Conservation (phyloP, 371 early-diverging fungal species). For the Rhizopus sp. region DNA sequence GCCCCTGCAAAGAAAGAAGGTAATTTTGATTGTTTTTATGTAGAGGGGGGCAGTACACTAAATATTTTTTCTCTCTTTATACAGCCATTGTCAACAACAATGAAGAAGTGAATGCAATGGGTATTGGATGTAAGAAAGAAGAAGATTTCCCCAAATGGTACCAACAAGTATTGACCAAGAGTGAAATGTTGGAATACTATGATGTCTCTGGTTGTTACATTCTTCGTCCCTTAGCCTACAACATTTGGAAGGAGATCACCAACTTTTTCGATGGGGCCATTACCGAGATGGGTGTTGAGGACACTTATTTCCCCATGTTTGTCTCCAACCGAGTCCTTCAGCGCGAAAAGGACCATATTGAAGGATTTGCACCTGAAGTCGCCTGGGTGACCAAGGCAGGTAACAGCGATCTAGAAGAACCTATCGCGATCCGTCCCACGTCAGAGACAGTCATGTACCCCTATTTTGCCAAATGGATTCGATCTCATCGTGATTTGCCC, state of each 20-base stretch:
- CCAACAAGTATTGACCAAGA: constrained; percentile 89
- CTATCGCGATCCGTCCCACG: constrained; percentile 99
- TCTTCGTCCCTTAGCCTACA: constrained; percentile 96
- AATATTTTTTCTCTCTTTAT: background rate
- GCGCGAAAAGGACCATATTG: constrained; percentile 99
- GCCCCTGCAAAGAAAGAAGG: constrained; percentile 43
- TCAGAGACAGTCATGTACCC: constrained; percentile 99
- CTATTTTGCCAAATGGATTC: constrained; percentile 98
- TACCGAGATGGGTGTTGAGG: constrained; percentile 93
- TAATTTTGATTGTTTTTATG: constrained; percentile 9
- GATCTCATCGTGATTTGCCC: constrained; percentile 98
- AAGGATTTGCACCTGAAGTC: constrained; percentile 99
- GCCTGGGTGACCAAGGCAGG: constrained; percentile 99
- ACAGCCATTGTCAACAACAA: constrained; percentile 31
- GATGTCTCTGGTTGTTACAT: constrained; percentile 99
- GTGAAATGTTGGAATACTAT: constrained; percentile 99
- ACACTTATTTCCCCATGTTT: constrained; percentile 99
- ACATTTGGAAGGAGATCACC: constrained; percentile 97
- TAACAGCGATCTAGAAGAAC: constrained; percentile 90
- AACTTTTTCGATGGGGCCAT: constrained; percentile 93
- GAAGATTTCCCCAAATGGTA: constrained; percentile 96
- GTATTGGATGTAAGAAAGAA: constrained; percentile 91
- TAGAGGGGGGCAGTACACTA: background rate
- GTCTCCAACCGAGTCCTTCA: constrained; percentile 91
- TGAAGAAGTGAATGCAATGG: constrained; percentile 75